Percentiles rank a stretch among this genome's conserved stretches.
These are phyloP conservation scores for Inga laurina DNA, from an alignment of 306 rosid species.

Conservation along the genomic window DNA sequence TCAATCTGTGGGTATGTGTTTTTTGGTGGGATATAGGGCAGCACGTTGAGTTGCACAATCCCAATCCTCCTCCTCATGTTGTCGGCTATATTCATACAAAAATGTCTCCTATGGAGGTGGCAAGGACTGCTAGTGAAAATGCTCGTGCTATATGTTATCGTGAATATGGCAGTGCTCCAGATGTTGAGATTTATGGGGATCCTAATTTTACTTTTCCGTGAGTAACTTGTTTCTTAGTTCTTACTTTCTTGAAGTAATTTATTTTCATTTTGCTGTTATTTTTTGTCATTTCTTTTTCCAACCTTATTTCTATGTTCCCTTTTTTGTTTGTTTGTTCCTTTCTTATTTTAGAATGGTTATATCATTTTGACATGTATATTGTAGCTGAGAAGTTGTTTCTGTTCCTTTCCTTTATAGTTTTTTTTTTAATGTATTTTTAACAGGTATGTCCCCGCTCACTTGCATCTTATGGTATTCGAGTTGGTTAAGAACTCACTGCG, in stretches of 20 bases:
- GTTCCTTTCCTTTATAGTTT: conserved; percentile 18
- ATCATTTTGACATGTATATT: conserved; percentile 3
- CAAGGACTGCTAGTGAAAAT: conserved; percentile 75
- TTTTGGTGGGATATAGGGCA: conserved; percentile 66
- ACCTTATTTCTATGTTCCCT: not conserved
- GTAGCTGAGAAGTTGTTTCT: conserved; percentile 9
- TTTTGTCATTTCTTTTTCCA: not conserved
- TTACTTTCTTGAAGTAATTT: conserved; percentile 19
- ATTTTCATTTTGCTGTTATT: conserved; percentile 15
- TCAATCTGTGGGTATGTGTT: conserved; percentile 1
- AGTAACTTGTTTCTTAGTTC: conserved; percentile 39
- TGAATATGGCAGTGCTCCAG: conserved; percentile 88
- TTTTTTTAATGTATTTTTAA: not conserved
- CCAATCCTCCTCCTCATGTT: conserved; percentile 75
- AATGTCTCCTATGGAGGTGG: conserved; percentile 88
- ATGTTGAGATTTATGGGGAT: conserved; percentile 77
- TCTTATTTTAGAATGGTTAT: not conserved
- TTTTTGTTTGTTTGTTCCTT: not conserved
- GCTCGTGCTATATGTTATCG: conserved; percentile 83
- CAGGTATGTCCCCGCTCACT: conserved; percentile 93
- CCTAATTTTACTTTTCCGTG: conserved; percentile 90
- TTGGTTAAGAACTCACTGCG: conserved; percentile 94
- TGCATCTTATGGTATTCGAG: conserved; percentile 98
- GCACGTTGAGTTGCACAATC: conserved; percentile 97
- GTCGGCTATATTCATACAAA: conserved; percentile 90